Percentiles rank a stretch among this genome's conserved stretches.
Conservation (phyloP, 2,329 filamentous ascomycete species). For the Septoria petroselini region DNA sequence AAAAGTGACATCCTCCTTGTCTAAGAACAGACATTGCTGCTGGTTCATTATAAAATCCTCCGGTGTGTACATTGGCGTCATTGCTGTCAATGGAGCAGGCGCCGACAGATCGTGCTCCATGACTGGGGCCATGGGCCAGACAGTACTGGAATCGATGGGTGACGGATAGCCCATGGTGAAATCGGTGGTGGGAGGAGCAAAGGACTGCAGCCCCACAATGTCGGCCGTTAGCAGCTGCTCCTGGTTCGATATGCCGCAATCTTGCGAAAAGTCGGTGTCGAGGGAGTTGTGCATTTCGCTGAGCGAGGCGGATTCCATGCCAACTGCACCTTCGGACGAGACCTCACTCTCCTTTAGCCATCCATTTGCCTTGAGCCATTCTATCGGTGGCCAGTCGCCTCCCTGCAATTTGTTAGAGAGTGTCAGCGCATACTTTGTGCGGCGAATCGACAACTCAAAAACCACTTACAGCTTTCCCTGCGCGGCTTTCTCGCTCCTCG, state of each 20-base stretch:
- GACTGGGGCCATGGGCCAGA: constrained; percentile 15
- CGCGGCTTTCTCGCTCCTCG: constrained; percentile 53
- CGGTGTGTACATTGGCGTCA: constrained; percentile 8
- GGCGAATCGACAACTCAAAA: constrained; percentile 28
- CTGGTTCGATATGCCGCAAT: background rate
- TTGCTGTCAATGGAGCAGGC: constrained; percentile 17
- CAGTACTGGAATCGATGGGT: constrained; percentile 20
- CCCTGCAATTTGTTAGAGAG: constrained; percentile 27
- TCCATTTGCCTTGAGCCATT: constrained; percentile 52
- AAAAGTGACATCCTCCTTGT: too few species aligned
- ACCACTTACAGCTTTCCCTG: constrained; percentile 51
- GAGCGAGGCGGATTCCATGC: constrained; percentile 3
- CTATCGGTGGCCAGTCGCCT: constrained; percentile 60
- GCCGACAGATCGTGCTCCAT: constrained; percentile 28
- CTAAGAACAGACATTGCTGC: constrained; percentile 1
- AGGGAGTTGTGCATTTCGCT: constrained; percentile 5
- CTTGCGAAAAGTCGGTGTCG: constrained; percentile 2
- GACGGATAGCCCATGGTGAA: constrained; percentile 27
- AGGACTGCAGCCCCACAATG: constrained; percentile 1
- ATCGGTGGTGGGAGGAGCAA: constrained; percentile 14
- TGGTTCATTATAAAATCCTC: constrained; percentile 7
- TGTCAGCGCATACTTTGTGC: too few species aligned
- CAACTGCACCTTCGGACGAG: constrained; percentile 7
- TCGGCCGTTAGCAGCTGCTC: background rate
- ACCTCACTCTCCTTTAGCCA: constrained; percentile 60